phyloP scores from a whole-genome alignment of 1,284 basidiomycete genomes.

The Cutaneotrichosporon sp. region DNA sequence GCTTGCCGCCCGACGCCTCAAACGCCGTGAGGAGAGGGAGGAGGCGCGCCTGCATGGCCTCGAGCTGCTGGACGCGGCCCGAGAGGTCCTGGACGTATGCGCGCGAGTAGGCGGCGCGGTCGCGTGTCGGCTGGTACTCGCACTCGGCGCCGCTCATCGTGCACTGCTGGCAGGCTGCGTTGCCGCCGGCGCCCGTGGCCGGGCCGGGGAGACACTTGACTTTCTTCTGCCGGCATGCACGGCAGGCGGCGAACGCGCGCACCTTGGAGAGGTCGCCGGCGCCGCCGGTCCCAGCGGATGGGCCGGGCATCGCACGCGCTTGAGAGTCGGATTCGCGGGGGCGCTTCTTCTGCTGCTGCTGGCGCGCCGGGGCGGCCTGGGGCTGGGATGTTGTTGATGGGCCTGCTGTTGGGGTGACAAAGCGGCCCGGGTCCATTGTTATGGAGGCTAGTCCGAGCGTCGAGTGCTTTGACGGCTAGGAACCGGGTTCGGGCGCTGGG shows the following conservation, averaged over 20 bases:
- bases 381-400: neutral
- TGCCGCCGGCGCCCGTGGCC: conserved; percentile 14
- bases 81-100: conserved; percentile 52
- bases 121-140: conserved; percentile 49
- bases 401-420: conserved; percentile 1
- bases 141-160: conserved; percentile 41
- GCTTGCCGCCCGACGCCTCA: conserved; percentile 28
- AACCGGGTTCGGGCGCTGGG: neutral
- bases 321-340: neutral
- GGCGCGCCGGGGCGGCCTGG: neutral
- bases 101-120: conserved; percentile 48
- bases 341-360: neutral
- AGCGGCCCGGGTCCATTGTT: neutral
- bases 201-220: conserved; percentile 47
- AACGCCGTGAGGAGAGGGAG: conserved; percentile 43
- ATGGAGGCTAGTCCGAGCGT: neutral
- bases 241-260: conserved; percentile 47
- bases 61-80: conserved; percentile 48
- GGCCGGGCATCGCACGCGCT: conserved; percentile 3
- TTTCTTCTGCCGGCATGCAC: conserved; percentile 47
- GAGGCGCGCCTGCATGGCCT: conserved; percentile 38
- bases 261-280: conserved; percentile 30
- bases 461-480: neutral
- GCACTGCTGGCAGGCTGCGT: conserved; percentile 46
- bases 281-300: neutral